Conservation (phyloP, 441 rosid species). For the Aleurites moluccanus region DNA sequence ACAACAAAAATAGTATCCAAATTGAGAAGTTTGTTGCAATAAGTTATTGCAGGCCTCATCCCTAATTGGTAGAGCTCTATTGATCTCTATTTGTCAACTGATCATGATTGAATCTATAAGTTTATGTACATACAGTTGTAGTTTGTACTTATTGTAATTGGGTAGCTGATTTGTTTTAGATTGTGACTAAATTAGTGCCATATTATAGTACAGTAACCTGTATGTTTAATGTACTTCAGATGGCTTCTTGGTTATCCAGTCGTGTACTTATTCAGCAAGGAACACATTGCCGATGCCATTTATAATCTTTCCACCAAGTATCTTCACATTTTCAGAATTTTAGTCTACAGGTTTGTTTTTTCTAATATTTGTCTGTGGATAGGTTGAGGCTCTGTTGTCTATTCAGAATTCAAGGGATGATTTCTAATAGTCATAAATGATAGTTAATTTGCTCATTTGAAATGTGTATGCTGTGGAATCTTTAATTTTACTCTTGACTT, state of each 20-base stretch:
- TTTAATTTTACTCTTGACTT: not conserved
- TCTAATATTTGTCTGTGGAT: slow-evolving; percentile 9
- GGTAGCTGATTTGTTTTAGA: slow-evolving; percentile 1
- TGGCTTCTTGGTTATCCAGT: slow-evolving; percentile 97
- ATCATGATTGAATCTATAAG: not conserved
- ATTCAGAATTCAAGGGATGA: slow-evolving; percentile 10
- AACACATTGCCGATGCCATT: slow-evolving; percentile 73
- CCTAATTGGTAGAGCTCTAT: not conserved
- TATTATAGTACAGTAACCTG: slow-evolving; percentile 10
- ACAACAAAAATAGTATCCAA: not conserved
- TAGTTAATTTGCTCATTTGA: not conserved
- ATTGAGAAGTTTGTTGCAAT: slow-evolving; percentile 2
- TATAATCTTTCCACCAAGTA: slow-evolving; percentile 84
- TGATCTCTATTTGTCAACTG: not conserved
- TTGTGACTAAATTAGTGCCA: not conserved
- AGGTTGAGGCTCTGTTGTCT: not conserved
- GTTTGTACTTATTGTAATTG: not conserved
- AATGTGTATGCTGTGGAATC: not conserved
- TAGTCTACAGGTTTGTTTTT: slow-evolving; percentile 59
- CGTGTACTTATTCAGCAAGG: slow-evolving; percentile 79
- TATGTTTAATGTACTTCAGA: slow-evolving; percentile 38
- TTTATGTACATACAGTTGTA: not conserved
- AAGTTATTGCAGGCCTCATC: not conserved
- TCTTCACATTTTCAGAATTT: slow-evolving; percentile 68
- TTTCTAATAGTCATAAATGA: slow-evolving; percentile 11